These are phyloP conservation scores for Elaeis guineensis DNA, from an alignment of 176 grass and related monocot genomes.

Conservation along the genomic window DNA sequence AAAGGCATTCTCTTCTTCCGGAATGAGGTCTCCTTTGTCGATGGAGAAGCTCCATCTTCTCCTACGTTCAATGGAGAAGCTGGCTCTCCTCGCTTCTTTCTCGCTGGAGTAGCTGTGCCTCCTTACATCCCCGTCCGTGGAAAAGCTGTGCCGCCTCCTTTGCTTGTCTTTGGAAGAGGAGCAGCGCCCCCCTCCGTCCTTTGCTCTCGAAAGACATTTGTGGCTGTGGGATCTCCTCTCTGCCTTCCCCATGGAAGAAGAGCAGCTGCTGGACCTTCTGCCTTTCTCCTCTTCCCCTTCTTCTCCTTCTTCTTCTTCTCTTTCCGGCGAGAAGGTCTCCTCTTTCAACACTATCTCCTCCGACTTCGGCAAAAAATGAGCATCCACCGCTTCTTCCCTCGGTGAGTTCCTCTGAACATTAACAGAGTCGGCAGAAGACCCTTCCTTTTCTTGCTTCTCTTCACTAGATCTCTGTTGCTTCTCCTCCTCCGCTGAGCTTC, in stretches of 20 bases:
- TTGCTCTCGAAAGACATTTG: neutral
- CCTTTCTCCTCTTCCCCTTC: constrained; percentile 28
- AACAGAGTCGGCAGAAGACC: neutral
- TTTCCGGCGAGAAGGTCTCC: constrained; percentile 3
- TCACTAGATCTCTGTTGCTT: neutral
- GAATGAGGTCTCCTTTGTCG: constrained; percentile 61
- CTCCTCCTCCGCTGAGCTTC: constrained; percentile 3
- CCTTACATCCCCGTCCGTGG: constrained; percentile 52
- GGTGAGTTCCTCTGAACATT: no score
- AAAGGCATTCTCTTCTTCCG: constrained; percentile 53
- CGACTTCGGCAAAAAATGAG: neutral
- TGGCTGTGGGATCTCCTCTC: constrained; percentile 52
- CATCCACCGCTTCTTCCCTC: no score
- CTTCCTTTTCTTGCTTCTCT: constrained; percentile 13
- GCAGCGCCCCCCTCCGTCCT: constrained; percentile 30
- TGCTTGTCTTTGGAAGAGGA: constrained; percentile 40
- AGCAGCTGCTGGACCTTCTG: constrained; percentile 24
- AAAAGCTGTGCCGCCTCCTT: constrained; percentile 71
- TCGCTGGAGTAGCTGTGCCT: constrained; percentile 49
- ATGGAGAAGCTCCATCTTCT: constrained; percentile 83
- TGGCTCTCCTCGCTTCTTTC: constrained; percentile 68
- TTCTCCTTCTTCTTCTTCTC: neutral
- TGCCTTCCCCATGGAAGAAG: constrained; percentile 38
- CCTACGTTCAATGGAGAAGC: constrained; percentile 68
- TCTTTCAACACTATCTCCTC: neutral